Conservation (phyloP, 2,329 filamentous ascomycete species). For the Trichoderma breve region DNA sequence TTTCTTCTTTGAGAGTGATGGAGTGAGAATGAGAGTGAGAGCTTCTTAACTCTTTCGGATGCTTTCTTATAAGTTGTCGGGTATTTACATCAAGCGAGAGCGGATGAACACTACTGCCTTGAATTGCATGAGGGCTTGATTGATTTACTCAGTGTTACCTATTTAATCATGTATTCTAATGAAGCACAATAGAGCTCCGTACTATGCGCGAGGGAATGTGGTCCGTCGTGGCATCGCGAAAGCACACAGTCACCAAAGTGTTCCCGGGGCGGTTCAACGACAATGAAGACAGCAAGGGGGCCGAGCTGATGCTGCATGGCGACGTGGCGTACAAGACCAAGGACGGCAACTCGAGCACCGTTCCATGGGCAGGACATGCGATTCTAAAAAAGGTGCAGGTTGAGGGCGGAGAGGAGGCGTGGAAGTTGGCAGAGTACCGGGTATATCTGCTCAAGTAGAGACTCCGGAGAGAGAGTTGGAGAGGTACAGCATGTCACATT, state of each 20-base stretch:
- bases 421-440: slow-evolving; percentile 35
- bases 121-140: background rate
- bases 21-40: background rate
- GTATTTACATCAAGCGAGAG: background rate
- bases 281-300: slow-evolving; percentile 19
- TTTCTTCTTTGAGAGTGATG: background rate
- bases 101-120: background rate
- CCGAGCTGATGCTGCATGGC: slow-evolving; percentile 38
- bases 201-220: slow-evolving; percentile 44
- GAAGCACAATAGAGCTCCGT: slow-evolving; percentile 37
- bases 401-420: slow-evolving; percentile 28
- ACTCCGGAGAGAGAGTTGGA: background rate
- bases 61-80: background rate
- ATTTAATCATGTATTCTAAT: background rate
- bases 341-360: slow-evolving; percentile 28
- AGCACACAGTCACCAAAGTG: slow-evolving; percentile 42
- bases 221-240: slow-evolving; percentile 39
- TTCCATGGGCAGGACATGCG: slow-evolving; percentile 35
- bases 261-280: slow-evolving; percentile 39
- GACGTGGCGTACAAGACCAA: slow-evolving; percentile 30
- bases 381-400: slow-evolving; percentile 29
- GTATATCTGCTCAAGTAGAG: slow-evolving; percentile 34
- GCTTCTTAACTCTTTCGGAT: background rate
- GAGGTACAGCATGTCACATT: background rate
- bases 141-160: background rate